phyloP scores from a whole-genome alignment of 306 rosid species.

The Inga laurina region DNA sequence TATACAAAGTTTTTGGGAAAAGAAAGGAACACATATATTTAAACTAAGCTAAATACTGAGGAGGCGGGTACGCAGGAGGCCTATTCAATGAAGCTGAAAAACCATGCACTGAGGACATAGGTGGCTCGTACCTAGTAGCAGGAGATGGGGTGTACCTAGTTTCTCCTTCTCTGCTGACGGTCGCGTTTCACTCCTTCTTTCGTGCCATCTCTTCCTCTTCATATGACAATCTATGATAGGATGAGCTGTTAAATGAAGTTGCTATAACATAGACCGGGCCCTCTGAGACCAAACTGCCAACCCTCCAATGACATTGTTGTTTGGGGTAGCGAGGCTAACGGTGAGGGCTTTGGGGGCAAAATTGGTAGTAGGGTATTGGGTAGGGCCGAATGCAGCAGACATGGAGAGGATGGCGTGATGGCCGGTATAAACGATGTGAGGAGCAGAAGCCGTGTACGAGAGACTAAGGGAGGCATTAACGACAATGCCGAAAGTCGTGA shows the following conservation, averaged over 20 bases:
- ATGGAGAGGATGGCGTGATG: slow-evolving; percentile 70
- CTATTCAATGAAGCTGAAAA: no score
- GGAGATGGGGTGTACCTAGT: no score
- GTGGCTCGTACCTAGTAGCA: slow-evolving; percentile 30
- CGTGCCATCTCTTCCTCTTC: slow-evolving; percentile 13
- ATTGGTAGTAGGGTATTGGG: slow-evolving; percentile 24
- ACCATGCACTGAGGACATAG: no score
- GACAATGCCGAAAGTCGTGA: slow-evolving; percentile 70
- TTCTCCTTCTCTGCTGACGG: slow-evolving; percentile 34
- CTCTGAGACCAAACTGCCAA: slow-evolving; percentile 51
- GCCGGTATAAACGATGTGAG: slow-evolving; percentile 63
- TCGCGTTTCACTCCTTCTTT: slow-evolving; percentile 29
- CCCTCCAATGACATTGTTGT: slow-evolving; percentile 84
- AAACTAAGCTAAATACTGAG: no score
- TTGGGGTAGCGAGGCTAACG: slow-evolving; percentile 61
- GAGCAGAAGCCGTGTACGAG: slow-evolving; percentile 38
- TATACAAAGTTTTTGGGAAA: no score
- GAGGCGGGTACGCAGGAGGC: no score
- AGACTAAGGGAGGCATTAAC: slow-evolving; percentile 69
- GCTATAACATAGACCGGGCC: slow-evolving; percentile 39
- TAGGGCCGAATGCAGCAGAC: slow-evolving; percentile 59
- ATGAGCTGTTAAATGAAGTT: no score
- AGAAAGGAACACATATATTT: no score
- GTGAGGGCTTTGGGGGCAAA: slow-evolving; percentile 49
- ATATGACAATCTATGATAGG: slow-evolving; percentile 53